Base-by-base conservation (phyloP, 2,329 filamentous ascomycete species). In the Microcyclosporella mali region DNA sequence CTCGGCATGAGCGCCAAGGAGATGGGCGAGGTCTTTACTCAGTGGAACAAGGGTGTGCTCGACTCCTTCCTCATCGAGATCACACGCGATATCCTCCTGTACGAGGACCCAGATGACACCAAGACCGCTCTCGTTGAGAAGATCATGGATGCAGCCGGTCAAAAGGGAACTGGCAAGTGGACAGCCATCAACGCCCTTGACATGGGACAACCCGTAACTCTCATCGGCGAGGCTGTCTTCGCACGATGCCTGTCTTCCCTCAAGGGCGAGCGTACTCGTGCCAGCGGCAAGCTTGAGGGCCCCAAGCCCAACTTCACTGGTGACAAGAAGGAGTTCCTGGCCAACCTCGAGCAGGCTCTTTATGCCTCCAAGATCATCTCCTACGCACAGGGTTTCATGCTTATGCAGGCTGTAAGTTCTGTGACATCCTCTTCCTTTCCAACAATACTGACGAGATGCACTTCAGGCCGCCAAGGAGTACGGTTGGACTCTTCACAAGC, bases 301-400 rank as follows among this genome's bases (percentile, higher is more conserved):
- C 88, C 88, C 47, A 75, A 70, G 61, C 84, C 78, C 65, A 81
- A 79, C 62, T 97, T 97, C 70, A 78, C 84, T 60, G 92, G 92
- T 59, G 80, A 95, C 81, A 88, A 85, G 79, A 76, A 87, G 69
- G 79, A 88, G 69, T 94, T 97, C 81, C 82, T 98, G 58, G 86
- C 87, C 58, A 89, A 98, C 71, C 86, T 98, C 40, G 92, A 98
- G 79, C 92, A 98, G 78, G 92, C 90, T 57, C 82, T 98, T 50
- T 98, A 98, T 67, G 92, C 92, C 57, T 97, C 90, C 65, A 98
- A 98, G 85, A 98, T 98, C 68, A 95, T 98, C 72, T 98, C 92
- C 15, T 98, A 98, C 69, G 88, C 92, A 56, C 92, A 98, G 75
- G 92, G 92, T 67, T 98, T 98, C 81, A 97, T 97, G 90, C 81